A percentile compares a stretch with the other conserved stretches of the same genome.
Evolutionary conservation across 192 early-diverging fungal genomes (phyloP).

Genomic region (Dissophora ornata): DNA sequence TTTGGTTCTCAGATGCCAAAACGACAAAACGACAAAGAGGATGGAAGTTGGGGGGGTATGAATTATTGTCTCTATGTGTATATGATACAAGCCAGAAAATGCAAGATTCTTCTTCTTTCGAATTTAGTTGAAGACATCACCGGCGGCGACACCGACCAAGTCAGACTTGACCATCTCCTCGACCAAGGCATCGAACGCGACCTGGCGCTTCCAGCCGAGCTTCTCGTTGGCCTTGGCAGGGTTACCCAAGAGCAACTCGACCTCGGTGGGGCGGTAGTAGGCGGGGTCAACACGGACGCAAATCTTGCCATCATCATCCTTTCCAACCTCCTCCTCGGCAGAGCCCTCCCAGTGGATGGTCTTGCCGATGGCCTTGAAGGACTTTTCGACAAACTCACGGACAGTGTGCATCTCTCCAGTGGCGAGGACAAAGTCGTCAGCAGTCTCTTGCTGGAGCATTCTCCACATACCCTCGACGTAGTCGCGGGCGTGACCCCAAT

Average conservation of each 20-base stretch:
- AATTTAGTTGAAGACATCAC: constrained; percentile 35
- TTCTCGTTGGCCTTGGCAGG: constrained; percentile 73
- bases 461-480: constrained; percentile 85
- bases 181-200: constrained; percentile 74
- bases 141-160: constrained; percentile 55
- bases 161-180: constrained; percentile 74
- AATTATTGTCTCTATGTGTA: too few relatives aligned
- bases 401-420: constrained; percentile 87
- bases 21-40: neutral
- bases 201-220: constrained; percentile 76
- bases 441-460: constrained; percentile 79
- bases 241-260: constrained; percentile 77
- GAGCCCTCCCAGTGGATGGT: constrained; percentile 74
- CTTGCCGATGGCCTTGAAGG: constrained; percentile 69
- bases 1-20: too few relatives aligned
- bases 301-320: constrained; percentile 59
- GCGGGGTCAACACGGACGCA: constrained; percentile 72
- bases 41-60: neutral
- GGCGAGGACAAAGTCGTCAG: constrained; percentile 79
- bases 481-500: constrained; percentile 84
- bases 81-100: too few relatives aligned
- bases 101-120: neutral
- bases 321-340: constrained; percentile 69
- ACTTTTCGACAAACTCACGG: constrained; percentile 77
- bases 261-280: constrained; percentile 84